Evolutionary conservation across 1,284 basidiomycete genomes (phyloP).

Genomic region (Ganoderma boninense): DNA sequence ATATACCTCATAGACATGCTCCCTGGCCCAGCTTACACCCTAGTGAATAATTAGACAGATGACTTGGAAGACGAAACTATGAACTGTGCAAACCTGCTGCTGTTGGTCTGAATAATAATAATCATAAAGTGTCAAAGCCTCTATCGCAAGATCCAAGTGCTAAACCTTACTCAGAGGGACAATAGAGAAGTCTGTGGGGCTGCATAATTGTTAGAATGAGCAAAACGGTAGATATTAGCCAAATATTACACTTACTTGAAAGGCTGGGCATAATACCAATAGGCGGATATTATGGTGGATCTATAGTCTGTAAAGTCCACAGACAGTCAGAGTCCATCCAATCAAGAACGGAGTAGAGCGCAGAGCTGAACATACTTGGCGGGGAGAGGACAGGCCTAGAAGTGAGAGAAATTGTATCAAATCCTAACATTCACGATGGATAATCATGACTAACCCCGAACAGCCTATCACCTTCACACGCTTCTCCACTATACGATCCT

Average conservation of each 20-base stretch:
- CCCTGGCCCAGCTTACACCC: background rate
- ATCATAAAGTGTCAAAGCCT: background rate
- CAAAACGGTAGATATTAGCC: background rate
- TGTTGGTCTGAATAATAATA: background rate
- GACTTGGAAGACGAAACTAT: background rate
- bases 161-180: background rate
- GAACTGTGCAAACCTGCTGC: background rate
- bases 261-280: conserved; percentile 1
- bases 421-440: background rate
- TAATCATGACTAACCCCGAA: background rate
- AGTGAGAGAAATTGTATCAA: background rate
- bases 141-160: background rate
- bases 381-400: background rate
- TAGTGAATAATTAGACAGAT: background rate
- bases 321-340: background rate
- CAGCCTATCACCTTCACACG: background rate
- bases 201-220: background rate
- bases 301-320: background rate
- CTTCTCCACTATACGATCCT: background rate
- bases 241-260: background rate
- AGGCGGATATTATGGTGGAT: background rate
- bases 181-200: background rate
- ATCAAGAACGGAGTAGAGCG: background rate
- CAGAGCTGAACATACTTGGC: background rate
- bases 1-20: background rate